These are phyloP conservation scores for Dactylellina parvicollis DNA, from an alignment of 2,329 filamentous ascomycete genomes.

Conservation along the genomic window DNA sequence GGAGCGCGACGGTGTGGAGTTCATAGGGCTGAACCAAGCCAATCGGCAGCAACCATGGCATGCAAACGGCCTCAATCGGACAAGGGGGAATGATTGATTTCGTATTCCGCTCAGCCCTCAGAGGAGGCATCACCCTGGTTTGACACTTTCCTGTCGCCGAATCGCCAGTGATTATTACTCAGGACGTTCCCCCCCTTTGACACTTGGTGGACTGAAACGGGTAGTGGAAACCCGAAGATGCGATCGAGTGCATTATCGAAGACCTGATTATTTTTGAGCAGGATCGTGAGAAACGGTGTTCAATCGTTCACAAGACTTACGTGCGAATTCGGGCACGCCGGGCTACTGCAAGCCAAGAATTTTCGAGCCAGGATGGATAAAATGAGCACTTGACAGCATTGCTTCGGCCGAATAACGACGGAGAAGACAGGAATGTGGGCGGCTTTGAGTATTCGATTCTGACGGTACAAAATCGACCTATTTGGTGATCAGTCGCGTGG, in stretches of 20 bases:
- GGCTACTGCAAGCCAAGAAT: background rate
- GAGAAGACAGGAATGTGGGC: background rate
- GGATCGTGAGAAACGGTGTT: too few species aligned
- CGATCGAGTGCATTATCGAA: too few species aligned
- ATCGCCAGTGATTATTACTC: background rate
- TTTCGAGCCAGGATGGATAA: background rate
- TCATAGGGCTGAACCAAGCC: conserved; percentile 45
- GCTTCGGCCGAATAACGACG: background rate
- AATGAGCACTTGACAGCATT: too few species aligned
- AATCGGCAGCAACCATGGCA: conserved; percentile 39
- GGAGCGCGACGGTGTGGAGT: conserved; percentile 17
- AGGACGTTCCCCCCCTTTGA: background rate
- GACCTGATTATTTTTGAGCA: too few species aligned
- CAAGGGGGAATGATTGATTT: background rate
- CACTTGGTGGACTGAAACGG: conserved; percentile 16
- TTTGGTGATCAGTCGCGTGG: conserved; percentile 2
- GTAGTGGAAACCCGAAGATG: too few species aligned
- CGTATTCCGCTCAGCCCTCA: conserved; percentile 22
- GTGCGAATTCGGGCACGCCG: too few species aligned
- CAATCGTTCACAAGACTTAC: background rate
- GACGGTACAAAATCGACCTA: too few species aligned
- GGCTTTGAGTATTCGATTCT: background rate
- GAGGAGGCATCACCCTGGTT: conserved; percentile 6
- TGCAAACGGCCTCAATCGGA: conserved; percentile 3
- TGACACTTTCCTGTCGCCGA: conserved; percentile 16